phyloP scores from a whole-genome alignment of 306 rosid species.

The Potentilla sterilis region DNA sequence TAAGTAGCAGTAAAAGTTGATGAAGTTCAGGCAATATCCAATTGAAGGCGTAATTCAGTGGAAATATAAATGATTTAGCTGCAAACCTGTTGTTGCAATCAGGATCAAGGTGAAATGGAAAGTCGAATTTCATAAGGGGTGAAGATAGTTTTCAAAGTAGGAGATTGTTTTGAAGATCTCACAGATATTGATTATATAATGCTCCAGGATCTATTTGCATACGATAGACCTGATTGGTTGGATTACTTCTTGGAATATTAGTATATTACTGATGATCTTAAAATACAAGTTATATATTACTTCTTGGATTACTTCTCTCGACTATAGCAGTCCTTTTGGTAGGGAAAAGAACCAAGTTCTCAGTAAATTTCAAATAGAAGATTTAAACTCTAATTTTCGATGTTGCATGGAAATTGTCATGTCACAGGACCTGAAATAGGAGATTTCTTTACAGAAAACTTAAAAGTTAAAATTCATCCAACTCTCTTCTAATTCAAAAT shows the following conservation, averaged over 20 bases:
- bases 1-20: background rate
- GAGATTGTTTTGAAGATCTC: background rate
- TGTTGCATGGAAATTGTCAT: background rate
- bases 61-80: background rate
- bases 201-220: background rate
- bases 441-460: background rate
- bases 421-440: background rate
- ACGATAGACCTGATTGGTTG: background rate
- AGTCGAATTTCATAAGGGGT: background rate
- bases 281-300: too few species aligned
- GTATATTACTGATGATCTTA: too few species aligned
- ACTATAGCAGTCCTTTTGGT: background rate
- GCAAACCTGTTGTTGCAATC: background rate
- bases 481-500: background rate
- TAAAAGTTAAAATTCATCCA: background rate
- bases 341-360: background rate
- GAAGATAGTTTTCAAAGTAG: background rate
- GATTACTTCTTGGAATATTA: background rate
- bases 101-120: background rate
- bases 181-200: background rate
- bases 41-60: background rate
- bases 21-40: background rate
- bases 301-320: background rate
- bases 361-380: background rate
- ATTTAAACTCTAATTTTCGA: background rate